Evolutionary conservation across 208 protist species (phyloP).

Genomic region (Crithidia fasciculata): DNA sequence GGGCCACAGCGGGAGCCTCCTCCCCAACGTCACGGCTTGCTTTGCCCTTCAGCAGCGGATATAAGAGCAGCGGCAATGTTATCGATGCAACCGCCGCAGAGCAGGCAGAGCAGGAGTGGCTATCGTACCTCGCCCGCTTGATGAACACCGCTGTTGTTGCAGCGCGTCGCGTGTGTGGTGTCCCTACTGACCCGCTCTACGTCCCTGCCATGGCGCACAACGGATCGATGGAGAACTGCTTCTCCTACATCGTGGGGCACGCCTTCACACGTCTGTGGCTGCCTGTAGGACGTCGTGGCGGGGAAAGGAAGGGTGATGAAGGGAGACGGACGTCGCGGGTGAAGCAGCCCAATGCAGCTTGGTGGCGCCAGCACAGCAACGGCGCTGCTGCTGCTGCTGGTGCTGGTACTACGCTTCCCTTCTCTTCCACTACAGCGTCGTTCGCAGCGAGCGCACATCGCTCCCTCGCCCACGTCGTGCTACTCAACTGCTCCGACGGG

Average conservation of each 20-base stretch:
- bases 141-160: conserved; percentile 49
- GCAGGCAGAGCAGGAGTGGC: conserved; percentile 36
- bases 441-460: conserved; percentile 25
- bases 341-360: no score
- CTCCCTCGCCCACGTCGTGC: conserved; percentile 26
- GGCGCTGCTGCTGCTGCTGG: neutral
- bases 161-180: conserved; percentile 54
- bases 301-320: no score
- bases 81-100: no score
- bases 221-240: conserved; percentile 28
- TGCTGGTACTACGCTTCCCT: neutral
- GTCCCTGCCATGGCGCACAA: conserved; percentile 39
- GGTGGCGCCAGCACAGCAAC: neutral
- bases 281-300: neutral
- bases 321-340: no score
- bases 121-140: conserved; percentile 34
- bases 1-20: no score
- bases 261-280: conserved; percentile 31
- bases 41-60: neutral
- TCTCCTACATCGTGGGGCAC: conserved; percentile 42
- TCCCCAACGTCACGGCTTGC: no score
- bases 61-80: neutral
- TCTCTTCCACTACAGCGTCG: conserved; percentile 14
- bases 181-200: conserved; percentile 50
- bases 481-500: conserved; percentile 89